Evolutionary conservation across 768 basidiomycete species (phyloP).

Genomic region (Amanita brunnescens): DNA sequence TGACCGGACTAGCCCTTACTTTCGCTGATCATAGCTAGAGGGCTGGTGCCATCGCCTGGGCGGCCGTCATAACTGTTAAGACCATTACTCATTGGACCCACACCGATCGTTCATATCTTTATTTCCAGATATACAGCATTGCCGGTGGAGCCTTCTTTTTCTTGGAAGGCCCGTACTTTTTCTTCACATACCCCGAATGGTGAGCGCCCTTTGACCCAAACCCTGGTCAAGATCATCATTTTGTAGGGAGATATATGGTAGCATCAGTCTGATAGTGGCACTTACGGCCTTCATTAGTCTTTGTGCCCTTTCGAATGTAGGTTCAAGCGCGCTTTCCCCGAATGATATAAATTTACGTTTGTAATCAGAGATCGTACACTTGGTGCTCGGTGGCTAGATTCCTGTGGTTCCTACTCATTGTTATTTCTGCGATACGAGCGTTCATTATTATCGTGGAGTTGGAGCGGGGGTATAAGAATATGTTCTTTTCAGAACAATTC

Average conservation of each 20-base stretch:
- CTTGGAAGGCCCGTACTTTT: constrained; percentile 51
- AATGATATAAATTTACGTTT: constrained; percentile 8
- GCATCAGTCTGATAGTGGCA: constrained; percentile 48
- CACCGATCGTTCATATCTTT: constrained; percentile 6
- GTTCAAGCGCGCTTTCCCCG: constrained; percentile 18
- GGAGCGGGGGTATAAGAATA: constrained; percentile 43
- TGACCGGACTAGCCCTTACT: constrained; percentile 10
- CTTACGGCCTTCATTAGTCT: constrained; percentile 42
- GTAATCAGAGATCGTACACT: constrained; percentile 55
- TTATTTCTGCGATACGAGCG: constrained; percentile 53
- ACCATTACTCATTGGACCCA: constrained; percentile 7
- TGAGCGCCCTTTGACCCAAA: constrained; percentile 20
- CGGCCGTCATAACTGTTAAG: constrained; percentile 50
- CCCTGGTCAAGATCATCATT: background rate
- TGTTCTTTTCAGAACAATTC: constrained; percentile 6
- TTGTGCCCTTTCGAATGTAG: constrained; percentile 56
- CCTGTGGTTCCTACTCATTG: constrained; percentile 64
- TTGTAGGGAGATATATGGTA: constrained; percentile 36
- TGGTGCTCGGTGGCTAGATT: constrained; percentile 58
- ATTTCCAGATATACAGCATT: constrained; percentile 50
- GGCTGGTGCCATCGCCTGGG: constrained; percentile 68
- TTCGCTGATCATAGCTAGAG: constrained; percentile 35
- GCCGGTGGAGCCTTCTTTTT: constrained; percentile 59
- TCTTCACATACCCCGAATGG: constrained; percentile 64
- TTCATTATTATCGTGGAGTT: constrained; percentile 70